These are phyloP conservation scores for Spathaspora gorwiae DNA, from an alignment of 805 yeast species.

Conservation along the genomic window DNA sequence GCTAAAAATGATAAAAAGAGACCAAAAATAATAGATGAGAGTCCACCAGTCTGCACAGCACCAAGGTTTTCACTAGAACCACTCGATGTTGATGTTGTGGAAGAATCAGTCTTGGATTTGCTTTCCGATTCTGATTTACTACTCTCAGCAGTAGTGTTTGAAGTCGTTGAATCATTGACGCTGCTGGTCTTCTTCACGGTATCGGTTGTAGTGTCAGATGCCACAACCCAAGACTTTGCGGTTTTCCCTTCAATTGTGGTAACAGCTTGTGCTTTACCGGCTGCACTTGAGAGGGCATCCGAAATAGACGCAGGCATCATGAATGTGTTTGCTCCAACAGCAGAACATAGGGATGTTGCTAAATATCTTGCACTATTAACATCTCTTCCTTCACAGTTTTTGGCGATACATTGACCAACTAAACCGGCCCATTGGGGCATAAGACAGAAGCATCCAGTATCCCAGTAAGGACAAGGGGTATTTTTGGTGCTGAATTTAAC, in stretches of 20 bases:
- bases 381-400: constrained; percentile 30
- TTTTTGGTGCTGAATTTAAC: constrained; percentile 28
- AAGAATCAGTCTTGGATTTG: background rate
- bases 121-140: background rate
- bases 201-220: constrained; percentile 1
- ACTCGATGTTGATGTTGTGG: background rate
- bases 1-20: too few species aligned
- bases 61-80: background rate
- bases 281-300: constrained; percentile 14
- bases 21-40: background rate
- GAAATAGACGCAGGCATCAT: constrained; percentile 30
- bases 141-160: background rate
- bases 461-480: constrained; percentile 49
- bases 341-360: constrained; percentile 39
- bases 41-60: background rate
- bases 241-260: constrained; percentile 11
- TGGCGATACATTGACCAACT: constrained; percentile 39
- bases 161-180: background rate
- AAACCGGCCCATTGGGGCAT: constrained; percentile 41
- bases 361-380: constrained; percentile 34
- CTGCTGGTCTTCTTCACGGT: background rate
- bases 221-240: constrained; percentile 6
- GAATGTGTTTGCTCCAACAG: constrained; percentile 42
- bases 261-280: constrained; percentile 5
- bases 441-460: constrained; percentile 45